Evolutionary conservation across 768 basidiomycete genomes (phyloP).

Genomic region (Podaxis rugospora): DNA sequence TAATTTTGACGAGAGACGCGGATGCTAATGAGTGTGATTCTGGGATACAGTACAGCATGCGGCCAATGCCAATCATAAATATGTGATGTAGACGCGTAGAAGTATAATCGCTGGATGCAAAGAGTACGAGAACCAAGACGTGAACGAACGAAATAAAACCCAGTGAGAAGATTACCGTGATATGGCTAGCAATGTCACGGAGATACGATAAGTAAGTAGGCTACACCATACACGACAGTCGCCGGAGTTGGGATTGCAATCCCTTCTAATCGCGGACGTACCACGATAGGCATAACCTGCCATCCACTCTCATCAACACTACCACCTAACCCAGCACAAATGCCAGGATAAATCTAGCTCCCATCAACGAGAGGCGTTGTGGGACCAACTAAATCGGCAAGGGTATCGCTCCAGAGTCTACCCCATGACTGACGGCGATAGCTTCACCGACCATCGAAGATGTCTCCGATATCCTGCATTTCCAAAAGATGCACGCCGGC

Average conservation of each 20-base stretch:
- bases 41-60: not conserved
- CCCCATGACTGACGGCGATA: not conserved
- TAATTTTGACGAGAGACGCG: not conserved
- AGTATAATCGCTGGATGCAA: not conserved
- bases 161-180: not conserved
- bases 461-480: constrained; percentile 57
- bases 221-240: constrained; percentile 1
- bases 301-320: not conserved
- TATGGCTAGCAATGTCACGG: not conserved
- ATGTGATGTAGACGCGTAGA: not conserved
- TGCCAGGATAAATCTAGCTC: not conserved
- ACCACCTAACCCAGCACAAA: not conserved
- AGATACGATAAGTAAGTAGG: constrained; percentile 5
- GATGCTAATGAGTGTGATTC: not conserved
- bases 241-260: not conserved
- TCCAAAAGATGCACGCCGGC: constrained; percentile 62
- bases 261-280: constrained; percentile 6
- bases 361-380: not conserved
- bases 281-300: not conserved
- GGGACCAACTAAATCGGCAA: constrained; percentile 26
- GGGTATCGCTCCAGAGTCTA: not conserved
- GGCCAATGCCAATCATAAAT: not conserved
- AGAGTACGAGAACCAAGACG: not conserved
- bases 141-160: not conserved
- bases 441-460: constrained; percentile 51